Evolutionary conservation across 2,329 filamentous ascomycete genomes (phyloP).

Genomic region (Alternaria longipes): DNA sequence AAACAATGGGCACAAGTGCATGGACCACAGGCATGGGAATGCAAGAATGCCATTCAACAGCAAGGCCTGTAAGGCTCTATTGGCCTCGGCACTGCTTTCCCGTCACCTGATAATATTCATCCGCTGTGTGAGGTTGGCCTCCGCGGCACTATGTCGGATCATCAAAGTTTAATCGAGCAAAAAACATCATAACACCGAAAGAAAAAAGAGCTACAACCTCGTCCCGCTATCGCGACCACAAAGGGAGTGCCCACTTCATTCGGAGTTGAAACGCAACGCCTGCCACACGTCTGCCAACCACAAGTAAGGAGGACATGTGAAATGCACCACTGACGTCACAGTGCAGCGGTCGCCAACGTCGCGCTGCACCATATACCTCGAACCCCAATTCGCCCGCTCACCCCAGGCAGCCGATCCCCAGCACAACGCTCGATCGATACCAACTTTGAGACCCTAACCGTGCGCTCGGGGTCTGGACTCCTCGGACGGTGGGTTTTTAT

Average conservation of each 20-base stretch:
- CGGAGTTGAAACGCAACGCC: not conserved
- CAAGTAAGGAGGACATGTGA: not conserved
- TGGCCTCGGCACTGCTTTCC: not conserved
- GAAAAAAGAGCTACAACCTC: not conserved
- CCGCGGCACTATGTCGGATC: not conserved
- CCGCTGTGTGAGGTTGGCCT: not conserved
- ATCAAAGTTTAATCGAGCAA: not conserved
- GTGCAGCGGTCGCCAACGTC: conserved; percentile 23
- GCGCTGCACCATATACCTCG: conserved; percentile 9
- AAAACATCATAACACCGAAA: not conserved
- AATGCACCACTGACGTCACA: conserved; percentile 22
- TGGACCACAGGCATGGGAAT: not conserved
- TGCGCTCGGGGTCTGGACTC: conserved; percentile 2
- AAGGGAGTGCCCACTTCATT: not conserved
- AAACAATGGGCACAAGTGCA: conserved; percentile 7
- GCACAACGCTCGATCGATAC: conserved; percentile 22
- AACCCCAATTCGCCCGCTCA: not conserved
- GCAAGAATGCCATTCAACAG: not conserved
- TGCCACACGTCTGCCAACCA: not conserved
- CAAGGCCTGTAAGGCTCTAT: not conserved
- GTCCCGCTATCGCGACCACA: not conserved
- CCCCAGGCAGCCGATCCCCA: conserved; percentile 16
- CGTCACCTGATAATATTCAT: not conserved
- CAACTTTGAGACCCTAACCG: not conserved
- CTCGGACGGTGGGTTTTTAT: not conserved